Conservation (phyloP, 495 filamentous ascomycete species). For the Trichoderma orchidacearum region DNA sequence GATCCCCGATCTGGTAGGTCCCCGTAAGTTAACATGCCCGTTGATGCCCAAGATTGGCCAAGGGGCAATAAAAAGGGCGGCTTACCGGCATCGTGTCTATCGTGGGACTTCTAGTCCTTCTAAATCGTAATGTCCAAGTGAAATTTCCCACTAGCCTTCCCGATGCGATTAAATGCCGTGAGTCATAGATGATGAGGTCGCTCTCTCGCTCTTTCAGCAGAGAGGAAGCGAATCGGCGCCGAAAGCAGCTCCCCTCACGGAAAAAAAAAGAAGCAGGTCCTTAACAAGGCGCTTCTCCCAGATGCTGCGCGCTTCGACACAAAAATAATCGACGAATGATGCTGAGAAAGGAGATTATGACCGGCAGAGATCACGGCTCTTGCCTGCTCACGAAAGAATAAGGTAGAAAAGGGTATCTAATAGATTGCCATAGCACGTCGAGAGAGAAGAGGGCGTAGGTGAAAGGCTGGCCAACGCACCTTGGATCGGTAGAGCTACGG, state of each 20-base stretch:
- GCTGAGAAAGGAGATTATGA: neutral
- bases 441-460: neutral
- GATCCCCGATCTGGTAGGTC: slow-evolving; percentile 30
- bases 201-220: neutral
- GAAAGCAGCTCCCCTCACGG: neutral
- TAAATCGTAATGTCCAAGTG: neutral
- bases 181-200: neutral
- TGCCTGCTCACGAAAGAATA: too few species aligned
- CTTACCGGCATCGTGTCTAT: slow-evolving; percentile 1
- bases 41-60: neutral
- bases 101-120: neutral
- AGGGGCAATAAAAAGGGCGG: slow-evolving; percentile 5
- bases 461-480: neutral
- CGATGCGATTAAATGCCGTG: neutral
- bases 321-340: neutral
- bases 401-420: neutral
- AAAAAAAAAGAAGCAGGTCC: neutral
- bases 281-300: neutral
- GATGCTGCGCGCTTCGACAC: neutral
- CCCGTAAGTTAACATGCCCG: neutral
- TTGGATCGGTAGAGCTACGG: neutral
- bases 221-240: neutral
- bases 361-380: neutral
- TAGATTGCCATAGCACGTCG: neutral
- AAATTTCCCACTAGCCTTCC: neutral